Evolutionary conservation across 257 asterid genomes (phyloP).

Genomic region (Oldenlandia corymbosa): DNA sequence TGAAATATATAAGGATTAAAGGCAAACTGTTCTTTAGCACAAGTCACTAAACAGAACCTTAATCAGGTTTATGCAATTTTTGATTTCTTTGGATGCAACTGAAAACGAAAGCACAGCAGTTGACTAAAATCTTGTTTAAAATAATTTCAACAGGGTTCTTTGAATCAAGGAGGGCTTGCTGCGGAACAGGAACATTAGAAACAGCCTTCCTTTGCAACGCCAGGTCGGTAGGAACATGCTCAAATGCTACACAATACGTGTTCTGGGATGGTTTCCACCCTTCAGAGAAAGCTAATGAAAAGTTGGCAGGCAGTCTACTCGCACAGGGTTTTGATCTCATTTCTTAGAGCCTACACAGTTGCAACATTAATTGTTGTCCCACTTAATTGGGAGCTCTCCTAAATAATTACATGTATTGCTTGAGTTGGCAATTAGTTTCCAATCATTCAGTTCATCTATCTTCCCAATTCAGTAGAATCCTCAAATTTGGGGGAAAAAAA

Average conservation of each 20-base stretch:
- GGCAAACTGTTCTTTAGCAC: not conserved
- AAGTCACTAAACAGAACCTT: not conserved
- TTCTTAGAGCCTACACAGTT: conserved; percentile 27
- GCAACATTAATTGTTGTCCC: conserved; percentile 14
- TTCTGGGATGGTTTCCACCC: conserved; percentile 91
- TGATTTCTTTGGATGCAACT: not conserved
- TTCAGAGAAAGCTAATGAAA: conserved; percentile 60
- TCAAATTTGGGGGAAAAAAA: not conserved
- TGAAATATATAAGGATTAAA: not conserved
- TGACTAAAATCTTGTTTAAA: not conserved
- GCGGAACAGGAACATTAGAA: conserved; percentile 68
- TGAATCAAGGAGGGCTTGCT: conserved; percentile 70
- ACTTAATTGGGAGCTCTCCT: conserved; percentile 8
- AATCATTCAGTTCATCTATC: not conserved
- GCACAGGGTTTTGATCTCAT: conserved; percentile 67
- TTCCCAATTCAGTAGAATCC: not conserved
- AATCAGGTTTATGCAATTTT: not conserved
- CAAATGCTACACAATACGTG: conserved; percentile 63
- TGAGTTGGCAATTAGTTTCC: conserved; percentile 7
- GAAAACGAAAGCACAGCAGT: not conserved
- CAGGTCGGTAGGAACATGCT: conserved; percentile 67
- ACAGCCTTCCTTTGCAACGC: conserved; percentile 61
- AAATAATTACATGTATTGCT: conserved; percentile 1
- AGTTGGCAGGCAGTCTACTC: conserved; percentile 55
- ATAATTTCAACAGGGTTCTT: conserved; percentile 45